Evolutionary conservation across 2,329 filamentous ascomycete species (phyloP).

Genomic region (Tolypocladium album): DNA sequence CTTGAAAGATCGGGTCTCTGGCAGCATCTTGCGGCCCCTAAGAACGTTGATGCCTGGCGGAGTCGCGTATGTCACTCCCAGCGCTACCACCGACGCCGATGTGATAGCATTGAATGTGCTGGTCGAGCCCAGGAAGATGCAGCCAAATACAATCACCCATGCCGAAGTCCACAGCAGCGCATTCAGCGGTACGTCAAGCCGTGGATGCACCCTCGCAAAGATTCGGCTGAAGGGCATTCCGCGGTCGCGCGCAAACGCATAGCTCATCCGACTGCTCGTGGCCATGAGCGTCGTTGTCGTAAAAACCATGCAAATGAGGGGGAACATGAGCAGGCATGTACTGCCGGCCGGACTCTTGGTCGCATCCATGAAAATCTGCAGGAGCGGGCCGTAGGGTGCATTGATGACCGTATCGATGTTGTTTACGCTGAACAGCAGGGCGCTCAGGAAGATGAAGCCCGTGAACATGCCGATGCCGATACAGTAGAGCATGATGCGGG

Average conservation of each 20-base stretch:
- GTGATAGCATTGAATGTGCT: conserved; percentile 64
- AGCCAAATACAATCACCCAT: conserved; percentile 57
- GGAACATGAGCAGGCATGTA: conserved; percentile 55
- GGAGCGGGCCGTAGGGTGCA: conserved; percentile 44
- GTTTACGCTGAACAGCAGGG: conserved; percentile 53
- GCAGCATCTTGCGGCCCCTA: conserved; percentile 55
- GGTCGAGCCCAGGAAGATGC: conserved; percentile 57
- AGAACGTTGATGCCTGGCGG: conserved; percentile 60
- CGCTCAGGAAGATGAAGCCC: conserved; percentile 51
- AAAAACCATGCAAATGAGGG: conserved; percentile 54
- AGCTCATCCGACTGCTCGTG: conserved; percentile 55
- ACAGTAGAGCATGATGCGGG: conserved; percentile 56
- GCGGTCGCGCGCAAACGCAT: conserved; percentile 54
- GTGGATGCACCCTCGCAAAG: conserved; percentile 51
- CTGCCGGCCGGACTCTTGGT: conserved; percentile 52
- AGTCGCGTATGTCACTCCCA: conserved; percentile 66
- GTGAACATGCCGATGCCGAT: conserved; percentile 53
- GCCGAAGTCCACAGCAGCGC: conserved; percentile 49
- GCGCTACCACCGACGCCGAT: conserved; percentile 60
- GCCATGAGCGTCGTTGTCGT: conserved; percentile 55
- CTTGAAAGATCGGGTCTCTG: conserved; percentile 31
- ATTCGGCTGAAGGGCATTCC: conserved; percentile 54
- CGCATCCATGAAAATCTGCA: conserved; percentile 55
- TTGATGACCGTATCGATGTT: conserved; percentile 46
- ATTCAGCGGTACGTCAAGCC: conserved; percentile 55